Percentiles rank a stretch among this genome's conserved stretches.
Evolutionary conservation across 257 asterid genomes (phyloP).

Genomic region (Forsythia suspensa): DNA sequence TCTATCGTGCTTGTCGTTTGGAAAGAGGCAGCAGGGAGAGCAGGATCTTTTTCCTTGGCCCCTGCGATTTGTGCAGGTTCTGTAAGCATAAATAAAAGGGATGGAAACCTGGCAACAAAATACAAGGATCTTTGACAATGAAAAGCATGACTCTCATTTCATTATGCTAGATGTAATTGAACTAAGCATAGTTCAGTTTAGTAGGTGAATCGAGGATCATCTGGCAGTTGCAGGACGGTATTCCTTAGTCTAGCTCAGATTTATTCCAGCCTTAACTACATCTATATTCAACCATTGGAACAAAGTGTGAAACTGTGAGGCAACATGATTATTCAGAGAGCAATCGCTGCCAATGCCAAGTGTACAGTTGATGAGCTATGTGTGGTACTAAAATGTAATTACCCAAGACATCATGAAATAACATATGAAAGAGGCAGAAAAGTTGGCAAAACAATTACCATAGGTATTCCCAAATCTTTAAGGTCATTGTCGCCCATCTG

Average conservation of each 20-base stretch:
- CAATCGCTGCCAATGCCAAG: neutral
- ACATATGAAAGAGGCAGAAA: conserved; percentile 2
- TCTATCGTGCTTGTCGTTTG: conserved; percentile 48
- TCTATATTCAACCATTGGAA: neutral
- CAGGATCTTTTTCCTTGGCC: conserved; percentile 89
- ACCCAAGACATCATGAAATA: neutral
- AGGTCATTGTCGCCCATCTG: conserved; percentile 90
- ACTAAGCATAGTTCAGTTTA: no score
- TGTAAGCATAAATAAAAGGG: neutral
- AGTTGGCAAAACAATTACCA: conserved; percentile 52
- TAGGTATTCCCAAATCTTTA: conserved; percentile 89
- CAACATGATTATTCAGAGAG: neutral
- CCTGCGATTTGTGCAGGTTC: conserved; percentile 46
- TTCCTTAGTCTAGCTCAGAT: neutral
- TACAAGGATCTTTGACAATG: neutral
- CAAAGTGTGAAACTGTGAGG: neutral
- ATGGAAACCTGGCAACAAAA: no score
- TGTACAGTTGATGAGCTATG: neutral
- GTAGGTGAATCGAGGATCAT: neutral
- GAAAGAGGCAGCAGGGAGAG: conserved; percentile 57
- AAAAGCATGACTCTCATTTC: neutral
- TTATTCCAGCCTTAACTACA: neutral
- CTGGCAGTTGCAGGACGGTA: neutral
- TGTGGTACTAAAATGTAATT: conserved; percentile 1
- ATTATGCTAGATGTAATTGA: neutral